Evolutionary conservation across 1,284 basidiomycete genomes (phyloP).

Genomic region (Fomitopsis betulina): DNA sequence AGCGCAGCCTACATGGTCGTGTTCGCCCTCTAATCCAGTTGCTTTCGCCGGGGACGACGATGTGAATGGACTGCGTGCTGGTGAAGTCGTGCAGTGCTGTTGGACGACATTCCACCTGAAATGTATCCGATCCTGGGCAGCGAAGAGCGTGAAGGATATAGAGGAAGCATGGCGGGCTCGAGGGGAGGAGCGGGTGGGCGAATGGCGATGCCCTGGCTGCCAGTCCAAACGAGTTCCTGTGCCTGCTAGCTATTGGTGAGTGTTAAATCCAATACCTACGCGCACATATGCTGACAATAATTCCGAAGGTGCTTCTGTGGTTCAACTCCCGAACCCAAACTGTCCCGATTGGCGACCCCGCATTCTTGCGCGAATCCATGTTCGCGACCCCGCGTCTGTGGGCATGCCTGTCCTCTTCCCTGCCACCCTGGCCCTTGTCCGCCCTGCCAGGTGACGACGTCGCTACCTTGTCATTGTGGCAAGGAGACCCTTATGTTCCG

Average conservation of each 20-base stretch:
- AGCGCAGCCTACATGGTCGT: conserved; percentile 73
- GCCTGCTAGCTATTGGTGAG: conserved; percentile 67
- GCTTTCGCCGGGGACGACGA: conserved; percentile 31
- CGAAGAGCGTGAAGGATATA: conserved; percentile 74
- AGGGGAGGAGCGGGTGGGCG: conserved; percentile 61
- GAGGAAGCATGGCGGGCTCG: conserved; percentile 72
- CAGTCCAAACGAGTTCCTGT: conserved; percentile 67
- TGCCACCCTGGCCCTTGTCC: conserved; percentile 82
- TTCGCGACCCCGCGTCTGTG: conserved; percentile 56
- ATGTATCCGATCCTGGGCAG: conserved; percentile 76
- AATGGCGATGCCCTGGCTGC: conserved; percentile 89
- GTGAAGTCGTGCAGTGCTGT: conserved; percentile 54
- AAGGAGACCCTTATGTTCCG: conserved; percentile 57
- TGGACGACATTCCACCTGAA: conserved; percentile 84
- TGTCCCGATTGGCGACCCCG: conserved; percentile 66
- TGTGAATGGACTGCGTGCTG: conserved; percentile 9
- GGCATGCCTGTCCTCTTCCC: conserved; percentile 66
- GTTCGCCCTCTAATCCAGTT: conserved; percentile 56
- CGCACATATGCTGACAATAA: neutral
- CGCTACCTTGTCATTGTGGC: conserved; percentile 64
- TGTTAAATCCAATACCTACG: conserved; percentile 1
- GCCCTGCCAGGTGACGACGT: conserved; percentile 51
- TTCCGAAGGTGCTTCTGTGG: conserved; percentile 77
- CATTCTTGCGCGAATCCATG: conserved; percentile 85
- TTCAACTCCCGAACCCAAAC: conserved; percentile 65